phyloP scores from a whole-genome alignment of 2,329 filamentous ascomycete genomes.

The Beauveria brongniartii region DNA sequence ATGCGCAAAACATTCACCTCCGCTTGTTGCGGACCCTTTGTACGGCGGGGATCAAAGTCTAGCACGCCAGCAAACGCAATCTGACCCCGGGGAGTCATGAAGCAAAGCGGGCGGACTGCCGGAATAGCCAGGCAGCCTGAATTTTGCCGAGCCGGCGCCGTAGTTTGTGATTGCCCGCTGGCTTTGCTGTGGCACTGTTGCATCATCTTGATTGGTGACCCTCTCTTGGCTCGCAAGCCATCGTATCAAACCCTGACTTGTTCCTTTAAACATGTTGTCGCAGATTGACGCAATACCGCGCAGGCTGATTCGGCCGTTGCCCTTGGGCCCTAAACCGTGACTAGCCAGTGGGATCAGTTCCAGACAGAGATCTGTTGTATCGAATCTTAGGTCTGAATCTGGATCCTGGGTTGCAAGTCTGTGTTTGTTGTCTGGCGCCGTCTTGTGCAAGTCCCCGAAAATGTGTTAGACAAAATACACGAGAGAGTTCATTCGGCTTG shows the following conservation, averaged over 20 bases:
- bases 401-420: not conserved
- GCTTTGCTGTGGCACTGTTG: not conserved
- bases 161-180: not conserved
- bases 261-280: not conserved
- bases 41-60: slow-evolving; percentile 1
- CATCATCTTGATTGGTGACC: not conserved
- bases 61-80: slow-evolving; percentile 6
- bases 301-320: too few relatives aligned
- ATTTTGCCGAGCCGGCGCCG: slow-evolving; percentile 11
- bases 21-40: not conserved
- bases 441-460: not conserved
- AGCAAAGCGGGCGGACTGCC: not conserved
- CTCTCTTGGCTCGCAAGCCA: not conserved
- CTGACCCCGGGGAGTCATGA: not conserved
- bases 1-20: not conserved
- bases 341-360: not conserved
- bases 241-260: not conserved
- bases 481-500: not conserved
- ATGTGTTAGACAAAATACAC: not conserved
- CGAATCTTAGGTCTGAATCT: not conserved
- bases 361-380: not conserved
- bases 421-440: not conserved
- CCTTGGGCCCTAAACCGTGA: too few relatives aligned
- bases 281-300: too few relatives aligned
- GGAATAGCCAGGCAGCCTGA: slow-evolving; percentile 3